Percentiles rank a stretch among this genome's conserved stretches.
Conservation (phyloP, 2,329 filamentous ascomycete genomes). For the Colletotrichum abscissum region DNA sequence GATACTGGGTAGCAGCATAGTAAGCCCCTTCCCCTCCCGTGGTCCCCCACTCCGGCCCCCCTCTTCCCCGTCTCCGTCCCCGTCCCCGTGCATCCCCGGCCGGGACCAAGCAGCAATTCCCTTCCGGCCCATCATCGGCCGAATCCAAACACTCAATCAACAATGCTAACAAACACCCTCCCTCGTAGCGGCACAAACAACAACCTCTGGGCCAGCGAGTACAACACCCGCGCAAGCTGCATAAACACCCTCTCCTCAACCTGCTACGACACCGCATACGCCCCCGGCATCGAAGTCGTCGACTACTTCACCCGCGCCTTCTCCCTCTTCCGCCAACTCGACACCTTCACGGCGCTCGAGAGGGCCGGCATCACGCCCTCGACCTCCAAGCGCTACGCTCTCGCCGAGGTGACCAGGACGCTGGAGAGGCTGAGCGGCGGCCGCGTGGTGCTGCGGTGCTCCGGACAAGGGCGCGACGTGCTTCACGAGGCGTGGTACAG, state of each 20-base stretch:
- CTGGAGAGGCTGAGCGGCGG: constrained; percentile 58
- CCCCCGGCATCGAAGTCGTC: constrained; percentile 53
- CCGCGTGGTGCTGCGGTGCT: constrained; percentile 57
- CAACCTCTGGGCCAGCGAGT: constrained; percentile 76
- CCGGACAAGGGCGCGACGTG: constrained; percentile 47
- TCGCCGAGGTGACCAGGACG: constrained; percentile 52
- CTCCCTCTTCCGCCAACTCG: constrained; percentile 53
- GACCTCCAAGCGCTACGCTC: constrained; percentile 51
- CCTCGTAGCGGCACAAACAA: constrained; percentile 49
- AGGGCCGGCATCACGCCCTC: constrained; percentile 50
- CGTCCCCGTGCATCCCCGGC: not conserved
- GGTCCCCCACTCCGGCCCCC: constrained; percentile 18
- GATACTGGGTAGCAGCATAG: constrained; percentile 56
- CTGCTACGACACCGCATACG: constrained; percentile 70
- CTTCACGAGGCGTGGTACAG: constrained; percentile 65
- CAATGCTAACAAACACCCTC: constrained; percentile 2
- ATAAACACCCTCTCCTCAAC: constrained; percentile 73
- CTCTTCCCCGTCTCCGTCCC: not conserved
- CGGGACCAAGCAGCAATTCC: not conserved
- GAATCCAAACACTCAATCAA: not conserved
- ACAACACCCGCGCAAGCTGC: constrained; percentile 79
- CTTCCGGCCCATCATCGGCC: not conserved
- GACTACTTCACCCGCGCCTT: constrained; percentile 58
- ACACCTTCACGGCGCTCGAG: constrained; percentile 54
- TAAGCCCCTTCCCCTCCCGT: constrained; percentile 36